These are phyloP conservation scores for Akanthomyces uredinophilus DNA, from an alignment of 2,329 filamentous ascomycete species.

Conservation along the genomic window DNA sequence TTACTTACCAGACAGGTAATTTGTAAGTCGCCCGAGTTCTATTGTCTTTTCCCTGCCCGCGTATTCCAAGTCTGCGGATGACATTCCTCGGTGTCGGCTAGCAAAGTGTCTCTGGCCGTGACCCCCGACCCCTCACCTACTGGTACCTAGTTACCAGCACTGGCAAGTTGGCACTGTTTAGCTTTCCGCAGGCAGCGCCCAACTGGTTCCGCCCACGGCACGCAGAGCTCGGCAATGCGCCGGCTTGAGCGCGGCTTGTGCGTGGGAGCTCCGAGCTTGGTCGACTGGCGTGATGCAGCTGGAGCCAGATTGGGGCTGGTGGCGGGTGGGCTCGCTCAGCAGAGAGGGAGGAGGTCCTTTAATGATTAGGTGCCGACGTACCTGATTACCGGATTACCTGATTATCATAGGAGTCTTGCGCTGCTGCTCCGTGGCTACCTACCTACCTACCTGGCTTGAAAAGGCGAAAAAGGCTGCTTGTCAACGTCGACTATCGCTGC, in stretches of 20 bases:
- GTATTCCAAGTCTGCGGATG: not conserved
- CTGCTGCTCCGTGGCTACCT: too few relatives aligned
- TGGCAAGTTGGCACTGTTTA: too few relatives aligned
- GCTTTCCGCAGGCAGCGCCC: not conserved
- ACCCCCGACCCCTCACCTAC: not conserved
- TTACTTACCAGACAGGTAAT: not conserved
- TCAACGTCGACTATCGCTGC: too few relatives aligned
- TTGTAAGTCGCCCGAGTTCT: not conserved
- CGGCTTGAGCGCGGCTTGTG: slow-evolving; percentile 4
- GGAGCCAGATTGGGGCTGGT: not conserved
- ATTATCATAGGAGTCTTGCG: too few relatives aligned
- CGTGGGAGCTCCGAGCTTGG: slow-evolving; percentile 10
- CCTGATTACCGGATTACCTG: too few relatives aligned
- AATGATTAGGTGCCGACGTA: too few relatives aligned
- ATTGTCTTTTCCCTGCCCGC: not conserved
- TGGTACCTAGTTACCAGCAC: too few relatives aligned
- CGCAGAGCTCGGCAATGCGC: slow-evolving; percentile 12
- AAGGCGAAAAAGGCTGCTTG: too few relatives aligned
- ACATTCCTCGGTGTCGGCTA: not conserved
- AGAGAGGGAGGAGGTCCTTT: too few relatives aligned
- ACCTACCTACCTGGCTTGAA: too few relatives aligned
- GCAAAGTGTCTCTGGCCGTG: not conserved
- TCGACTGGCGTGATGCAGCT: not conserved
- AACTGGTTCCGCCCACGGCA: not conserved
- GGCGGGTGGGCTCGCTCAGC: not conserved